Evolutionary conservation across 495 filamentous ascomycete species (phyloP).

Genomic region (Tuber indicum): DNA sequence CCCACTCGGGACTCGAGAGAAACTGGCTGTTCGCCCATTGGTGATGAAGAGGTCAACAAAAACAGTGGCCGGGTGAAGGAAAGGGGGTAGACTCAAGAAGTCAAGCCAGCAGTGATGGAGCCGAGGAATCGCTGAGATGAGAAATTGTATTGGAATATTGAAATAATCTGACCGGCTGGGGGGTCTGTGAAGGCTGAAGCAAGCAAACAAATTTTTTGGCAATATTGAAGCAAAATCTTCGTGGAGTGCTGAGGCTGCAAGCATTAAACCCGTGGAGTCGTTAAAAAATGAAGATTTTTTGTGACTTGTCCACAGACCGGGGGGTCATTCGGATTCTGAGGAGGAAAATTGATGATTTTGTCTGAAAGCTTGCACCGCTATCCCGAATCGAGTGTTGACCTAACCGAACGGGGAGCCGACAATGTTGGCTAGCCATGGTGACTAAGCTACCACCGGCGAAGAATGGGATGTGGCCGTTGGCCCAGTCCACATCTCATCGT

Average conservation of each 20-base stretch:
- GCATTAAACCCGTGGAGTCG: neutral
- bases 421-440: neutral
- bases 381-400: neutral
- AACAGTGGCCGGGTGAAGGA: neutral
- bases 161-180: neutral
- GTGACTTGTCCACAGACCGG: neutral
- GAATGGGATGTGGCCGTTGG: neutral
- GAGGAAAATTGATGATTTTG: neutral
- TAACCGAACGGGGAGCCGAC: neutral
- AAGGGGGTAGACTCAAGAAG: neutral
- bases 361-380: neutral
- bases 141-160: neutral
- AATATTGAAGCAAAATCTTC: too few relatives aligned
- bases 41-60: constrained; percentile 19
- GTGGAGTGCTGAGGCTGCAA: too few relatives aligned
- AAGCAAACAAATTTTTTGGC: neutral
- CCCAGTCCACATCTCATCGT: too few relatives aligned
- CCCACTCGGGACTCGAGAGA: constrained; percentile 40
- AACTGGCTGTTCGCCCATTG: constrained; percentile 20
- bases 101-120: neutral
- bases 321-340: neutral
- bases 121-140: neutral
- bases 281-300: neutral
- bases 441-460: neutral
- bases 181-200: neutral